These are phyloP conservation scores for Metarhizium robertsii DNA, from an alignment of 2,329 filamentous ascomycete species.

Conservation along the genomic window DNA sequence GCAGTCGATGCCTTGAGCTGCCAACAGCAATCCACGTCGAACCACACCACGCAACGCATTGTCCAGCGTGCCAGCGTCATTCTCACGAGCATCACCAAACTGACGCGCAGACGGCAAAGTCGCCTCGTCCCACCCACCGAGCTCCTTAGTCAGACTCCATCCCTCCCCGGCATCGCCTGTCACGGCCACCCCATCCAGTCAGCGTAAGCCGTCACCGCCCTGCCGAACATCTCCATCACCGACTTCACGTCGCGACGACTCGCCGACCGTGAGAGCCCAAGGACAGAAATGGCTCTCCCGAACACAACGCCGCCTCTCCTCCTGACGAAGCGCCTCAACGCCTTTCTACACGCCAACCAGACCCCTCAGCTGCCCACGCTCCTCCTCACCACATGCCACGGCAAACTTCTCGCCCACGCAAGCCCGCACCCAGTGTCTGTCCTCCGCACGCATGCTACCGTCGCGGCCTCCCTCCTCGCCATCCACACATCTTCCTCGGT, in stretches of 20 bases:
- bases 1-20: neutral
- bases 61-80: neutral
- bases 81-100: neutral
- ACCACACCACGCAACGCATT: neutral
- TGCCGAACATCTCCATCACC: neutral
- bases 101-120: neutral
- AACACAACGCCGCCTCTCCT: slow-evolving; percentile 46
- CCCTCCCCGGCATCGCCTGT: no score
- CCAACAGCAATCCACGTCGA: neutral
- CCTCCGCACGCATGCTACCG: slow-evolving; percentile 54
- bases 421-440: slow-evolving; percentile 44
- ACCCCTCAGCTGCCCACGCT: slow-evolving; percentile 48
- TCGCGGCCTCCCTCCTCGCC: slow-evolving; percentile 52
- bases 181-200: no score
- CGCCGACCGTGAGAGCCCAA: neutral
- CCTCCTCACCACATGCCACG: slow-evolving; percentile 49
- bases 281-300: slow-evolving; percentile 22
- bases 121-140: neutral
- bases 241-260: neutral
- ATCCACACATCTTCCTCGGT: slow-evolving; percentile 41
- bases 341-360: slow-evolving; percentile 51
- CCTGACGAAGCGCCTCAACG: slow-evolving; percentile 55
- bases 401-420: slow-evolving; percentile 55
- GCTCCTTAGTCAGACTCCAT: no score
- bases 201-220: no score